These are phyloP conservation scores for Teratosphaeriaceae sp. DNA, from an alignment of 2,329 filamentous ascomycete genomes.

Conservation along the genomic window DNA sequence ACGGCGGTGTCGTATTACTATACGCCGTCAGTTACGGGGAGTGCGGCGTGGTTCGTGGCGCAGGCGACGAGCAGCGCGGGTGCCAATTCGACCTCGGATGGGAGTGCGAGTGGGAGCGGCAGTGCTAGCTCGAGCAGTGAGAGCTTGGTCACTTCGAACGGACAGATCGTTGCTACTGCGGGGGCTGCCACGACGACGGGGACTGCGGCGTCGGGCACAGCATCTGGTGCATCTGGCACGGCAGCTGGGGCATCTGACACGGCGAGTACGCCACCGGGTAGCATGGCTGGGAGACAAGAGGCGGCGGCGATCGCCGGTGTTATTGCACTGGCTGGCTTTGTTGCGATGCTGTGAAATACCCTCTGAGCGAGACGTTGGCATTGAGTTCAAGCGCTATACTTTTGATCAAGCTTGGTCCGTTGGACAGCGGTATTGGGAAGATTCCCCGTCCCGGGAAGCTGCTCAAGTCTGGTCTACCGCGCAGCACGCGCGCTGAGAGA, in stretches of 20 bases:
- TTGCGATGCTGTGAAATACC: conserved; percentile 15
- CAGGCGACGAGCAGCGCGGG: conserved; percentile 13
- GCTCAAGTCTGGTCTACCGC: too few relatives aligned
- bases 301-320: conserved; percentile 11
- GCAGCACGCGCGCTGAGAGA: too few relatives aligned
- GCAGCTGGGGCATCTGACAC: conserved; percentile 1
- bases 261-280: conserved; percentile 6
- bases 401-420: too few relatives aligned
- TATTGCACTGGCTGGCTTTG: conserved; percentile 16
- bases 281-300: conserved; percentile 12
- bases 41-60: conserved; percentile 15
- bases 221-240: too few relatives aligned
- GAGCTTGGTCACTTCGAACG: conserved; percentile 9
- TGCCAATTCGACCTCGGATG: too few relatives aligned
- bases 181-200: conserved; percentile 2
- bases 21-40: conserved; percentile 22
- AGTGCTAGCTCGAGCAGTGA: conserved; percentile 12
- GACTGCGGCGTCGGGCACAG: conserved; percentile 2
- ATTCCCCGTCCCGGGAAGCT: too few relatives aligned
- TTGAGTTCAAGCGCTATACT: too few relatives aligned
- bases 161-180: conserved; percentile 13
- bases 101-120: background rate
- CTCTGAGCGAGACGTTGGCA: too few relatives aligned
- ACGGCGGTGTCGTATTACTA: conserved; percentile 24
- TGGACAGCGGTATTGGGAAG: too few relatives aligned